Base-by-base conservation (phyloP, 768 basidiomycete genomes). In the Lentinula raphanica region DNA sequence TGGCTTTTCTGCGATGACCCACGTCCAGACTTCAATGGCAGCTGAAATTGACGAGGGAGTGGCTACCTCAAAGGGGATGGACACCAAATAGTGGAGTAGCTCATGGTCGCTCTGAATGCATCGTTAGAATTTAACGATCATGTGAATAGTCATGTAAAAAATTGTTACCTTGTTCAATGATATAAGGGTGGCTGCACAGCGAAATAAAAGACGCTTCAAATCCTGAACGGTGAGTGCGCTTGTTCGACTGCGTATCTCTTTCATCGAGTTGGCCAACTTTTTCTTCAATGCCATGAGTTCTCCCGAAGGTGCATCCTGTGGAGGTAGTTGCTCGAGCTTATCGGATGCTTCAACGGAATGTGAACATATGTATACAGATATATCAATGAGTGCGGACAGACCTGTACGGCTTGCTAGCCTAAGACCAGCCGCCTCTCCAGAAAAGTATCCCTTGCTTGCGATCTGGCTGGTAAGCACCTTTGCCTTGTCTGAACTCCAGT, bases 21-120 rank as follows among this genome's bases (percentile, higher is more conserved):
- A 98, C 3, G 90, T 93, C 97, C 97, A 98, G 9, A 89, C 88
- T 67, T 98, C 94, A 42, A 94, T 87, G 0, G 92, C 95, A 1
- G 91, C 84, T 15, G 91, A 81, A 58, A 98, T 84, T 1, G 94
- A 85, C 3, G 90, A 76, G 1, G 94, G 92, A 1, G 90, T 94
- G 61, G 92, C 92, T 2, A 91, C 87, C 57, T 90, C 88, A 64
- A 98, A 91, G 0, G 97, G 97, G 17, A 98, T 71, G 32, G 81
- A 78, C 7, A 98, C 94, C 25, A 98, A 76, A 68, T 93, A 88
- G 71, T 92, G 89, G 9, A 98, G 74, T 13, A 98, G 76, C 23
- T 90, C 89, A 66, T 89, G 81, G 59, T 98, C 92, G 67, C 85
- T 87, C 93, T 96, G 23, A 29, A 27, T 44, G 46, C 36, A 4